These are phyloP conservation scores for Metschnikowia vanudenii DNA, from an alignment of 805 yeast genomes.

Conservation along the genomic window DNA sequence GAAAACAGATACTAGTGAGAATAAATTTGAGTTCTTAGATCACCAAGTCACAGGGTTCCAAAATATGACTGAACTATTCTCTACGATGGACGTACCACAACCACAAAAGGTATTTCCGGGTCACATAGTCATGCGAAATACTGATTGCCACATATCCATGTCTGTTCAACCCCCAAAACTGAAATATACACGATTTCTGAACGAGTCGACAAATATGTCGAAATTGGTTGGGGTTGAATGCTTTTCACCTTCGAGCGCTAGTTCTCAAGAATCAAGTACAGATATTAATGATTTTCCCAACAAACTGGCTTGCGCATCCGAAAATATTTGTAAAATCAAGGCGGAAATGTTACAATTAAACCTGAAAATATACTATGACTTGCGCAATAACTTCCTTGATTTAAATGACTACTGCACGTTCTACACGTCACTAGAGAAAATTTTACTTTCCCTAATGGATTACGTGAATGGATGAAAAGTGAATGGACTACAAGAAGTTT, in stretches of 20 bases:
- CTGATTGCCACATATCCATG: too few relatives aligned
- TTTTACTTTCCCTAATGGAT: slow-evolving; percentile 39
- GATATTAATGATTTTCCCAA: not conserved
- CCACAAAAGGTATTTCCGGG: slow-evolving; percentile 25
- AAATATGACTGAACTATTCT: slow-evolving; percentile 42
- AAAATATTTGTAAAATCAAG: slow-evolving; percentile 2
- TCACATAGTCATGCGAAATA: slow-evolving; percentile 12
- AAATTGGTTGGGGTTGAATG: too few relatives aligned
- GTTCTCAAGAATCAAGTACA: not conserved
- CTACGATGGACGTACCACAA: slow-evolving; percentile 44
- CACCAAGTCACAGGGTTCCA: slow-evolving; percentile 40
- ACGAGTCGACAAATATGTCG: too few relatives aligned
- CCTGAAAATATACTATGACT: slow-evolving; percentile 40
- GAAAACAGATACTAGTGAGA: slow-evolving; percentile 20
- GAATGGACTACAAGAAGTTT: not conserved
- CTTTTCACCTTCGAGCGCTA: too few relatives aligned
- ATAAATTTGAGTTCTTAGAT: slow-evolving; percentile 36
- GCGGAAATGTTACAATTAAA: slow-evolving; percentile 34
- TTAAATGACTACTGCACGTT: slow-evolving; percentile 46
- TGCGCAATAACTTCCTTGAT: slow-evolving; percentile 43
- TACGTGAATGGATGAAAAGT: slow-evolving; percentile 29
- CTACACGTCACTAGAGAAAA: slow-evolving; percentile 40
- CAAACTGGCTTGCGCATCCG: not conserved
- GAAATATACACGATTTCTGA: too few relatives aligned
- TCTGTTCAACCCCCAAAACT: too few relatives aligned